Evolutionary conservation across 768 basidiomycete genomes (phyloP).

Genomic region (Fistulinella prunicolor): DNA sequence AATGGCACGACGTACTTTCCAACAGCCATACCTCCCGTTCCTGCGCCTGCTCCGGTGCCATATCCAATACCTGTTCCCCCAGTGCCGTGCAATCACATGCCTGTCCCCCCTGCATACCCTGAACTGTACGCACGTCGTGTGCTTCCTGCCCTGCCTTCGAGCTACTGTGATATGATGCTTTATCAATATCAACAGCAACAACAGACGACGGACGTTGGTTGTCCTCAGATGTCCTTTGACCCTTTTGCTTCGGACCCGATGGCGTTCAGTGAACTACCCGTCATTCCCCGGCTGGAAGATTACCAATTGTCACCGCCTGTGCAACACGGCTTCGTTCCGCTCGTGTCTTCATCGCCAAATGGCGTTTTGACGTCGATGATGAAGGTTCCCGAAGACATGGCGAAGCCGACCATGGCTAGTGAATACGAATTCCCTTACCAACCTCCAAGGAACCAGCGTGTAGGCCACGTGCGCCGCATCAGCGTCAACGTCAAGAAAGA

Average conservation of each 20-base stretch:
- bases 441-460: slow-evolving; percentile 30
- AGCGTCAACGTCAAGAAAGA: slow-evolving; percentile 36
- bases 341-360: neutral
- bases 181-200: too few relatives aligned
- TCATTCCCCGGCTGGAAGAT: slow-evolving; percentile 8
- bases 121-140: slow-evolving; percentile 2
- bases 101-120: slow-evolving; percentile 4
- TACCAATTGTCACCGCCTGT: slow-evolving; percentile 2
- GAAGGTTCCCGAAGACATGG: neutral
- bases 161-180: slow-evolving; percentile 3
- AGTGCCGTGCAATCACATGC: slow-evolving; percentile 3
- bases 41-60: slow-evolving; percentile 1
- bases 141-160: slow-evolving; percentile 1
- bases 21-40: neutral
- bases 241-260: slow-evolving; percentile 21
- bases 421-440: slow-evolving; percentile 32
- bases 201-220: neutral
- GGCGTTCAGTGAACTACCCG: slow-evolving; percentile 9
- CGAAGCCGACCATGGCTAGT: neutral
- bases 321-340: neutral
- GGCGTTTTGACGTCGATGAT: neutral
- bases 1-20: slow-evolving; percentile 32
- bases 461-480: slow-evolving; percentile 40
- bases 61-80: slow-evolving; percentile 8
- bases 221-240: slow-evolving; percentile 17